These are phyloP conservation scores for Aspergillus mulundensis DNA, from an alignment of 495 filamentous ascomycete genomes.

Conservation along the genomic window DNA sequence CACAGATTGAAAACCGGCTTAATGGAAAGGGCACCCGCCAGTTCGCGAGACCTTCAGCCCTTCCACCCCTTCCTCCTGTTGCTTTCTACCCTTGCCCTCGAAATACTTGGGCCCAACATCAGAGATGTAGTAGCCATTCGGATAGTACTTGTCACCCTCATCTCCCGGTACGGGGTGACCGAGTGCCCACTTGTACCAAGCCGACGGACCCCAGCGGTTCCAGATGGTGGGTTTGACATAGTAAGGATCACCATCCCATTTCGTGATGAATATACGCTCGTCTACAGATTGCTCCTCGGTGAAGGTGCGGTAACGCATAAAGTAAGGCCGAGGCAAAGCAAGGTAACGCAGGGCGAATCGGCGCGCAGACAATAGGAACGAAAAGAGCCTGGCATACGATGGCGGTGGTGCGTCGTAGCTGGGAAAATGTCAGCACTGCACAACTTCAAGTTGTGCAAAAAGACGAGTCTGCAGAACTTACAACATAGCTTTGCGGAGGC, in stretches of 20 bases:
- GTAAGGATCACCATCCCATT: conserved; percentile 53
- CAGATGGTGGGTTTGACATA: conserved; percentile 59
- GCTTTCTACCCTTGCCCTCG: conserved; percentile 48
- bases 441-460: neutral
- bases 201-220: conserved; percentile 56
- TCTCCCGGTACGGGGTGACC: conserved; percentile 60
- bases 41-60: conserved; percentile 39
- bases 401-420: conserved; percentile 45
- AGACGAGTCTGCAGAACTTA: conserved; percentile 27
- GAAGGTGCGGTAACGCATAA: conserved; percentile 38
- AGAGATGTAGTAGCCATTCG: conserved; percentile 52
- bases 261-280: conserved; percentile 43
- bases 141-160: conserved; percentile 52
- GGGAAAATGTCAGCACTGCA: neutral
- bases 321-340: conserved; percentile 47
- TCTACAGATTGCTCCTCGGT: conserved; percentile 43
- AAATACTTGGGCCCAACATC: conserved; percentile 57
- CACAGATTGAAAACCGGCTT: neutral
- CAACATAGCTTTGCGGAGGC: conserved; percentile 61
- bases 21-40: conserved; percentile 54
- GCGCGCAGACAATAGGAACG: conserved; percentile 42
- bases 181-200: conserved; percentile 49
- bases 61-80: conserved; percentile 36
- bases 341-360: conserved; percentile 54
- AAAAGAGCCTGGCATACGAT: conserved; percentile 35